Percentiles rank a stretch among this genome's conserved stretches.
These are phyloP conservation scores for Vicia villosa DNA, from an alignment of 306 rosid species.

Conservation along the genomic window DNA sequence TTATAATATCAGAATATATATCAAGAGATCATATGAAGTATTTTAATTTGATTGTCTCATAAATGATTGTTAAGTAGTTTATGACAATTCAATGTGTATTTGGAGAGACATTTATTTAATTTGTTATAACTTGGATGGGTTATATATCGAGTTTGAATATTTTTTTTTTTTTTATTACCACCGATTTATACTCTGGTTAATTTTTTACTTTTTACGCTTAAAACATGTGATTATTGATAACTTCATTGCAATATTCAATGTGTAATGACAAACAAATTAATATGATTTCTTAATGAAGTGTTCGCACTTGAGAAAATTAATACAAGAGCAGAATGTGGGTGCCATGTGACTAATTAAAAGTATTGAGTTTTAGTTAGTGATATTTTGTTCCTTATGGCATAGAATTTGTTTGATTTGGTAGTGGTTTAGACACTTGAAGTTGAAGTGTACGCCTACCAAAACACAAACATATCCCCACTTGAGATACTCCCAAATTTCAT, in stretches of 20 bases:
- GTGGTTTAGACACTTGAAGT: constrained; percentile 35
- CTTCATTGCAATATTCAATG: neutral
- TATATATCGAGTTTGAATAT: no score
- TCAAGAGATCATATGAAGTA: neutral
- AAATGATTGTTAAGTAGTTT: neutral
- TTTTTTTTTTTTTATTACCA: no score
- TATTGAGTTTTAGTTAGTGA: constrained; percentile 31
- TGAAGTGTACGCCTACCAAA: constrained; percentile 30
- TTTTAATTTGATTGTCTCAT: neutral
- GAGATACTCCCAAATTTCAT: constrained; percentile 12
- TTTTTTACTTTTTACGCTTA: no score
- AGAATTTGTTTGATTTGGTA: constrained; percentile 24
- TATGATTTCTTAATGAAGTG: neutral
- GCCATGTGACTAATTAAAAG: constrained; percentile 44
- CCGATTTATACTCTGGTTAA: no score
- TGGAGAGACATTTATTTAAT: no score
- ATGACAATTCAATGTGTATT: no score
- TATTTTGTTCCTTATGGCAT: constrained; percentile 11
- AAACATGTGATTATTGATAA: no score
- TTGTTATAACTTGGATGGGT: no score
- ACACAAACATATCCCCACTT: constrained; percentile 34
- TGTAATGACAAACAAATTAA: neutral
- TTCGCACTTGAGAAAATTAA: constrained; percentile 13
- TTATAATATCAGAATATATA: constrained; percentile 5
- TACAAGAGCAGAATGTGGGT: constrained; percentile 26